Evolutionary conservation across 306 rosid genomes (phyloP), one percentile per base, ranked within the genome.

Genomic region (Vigna angularis): DNA sequence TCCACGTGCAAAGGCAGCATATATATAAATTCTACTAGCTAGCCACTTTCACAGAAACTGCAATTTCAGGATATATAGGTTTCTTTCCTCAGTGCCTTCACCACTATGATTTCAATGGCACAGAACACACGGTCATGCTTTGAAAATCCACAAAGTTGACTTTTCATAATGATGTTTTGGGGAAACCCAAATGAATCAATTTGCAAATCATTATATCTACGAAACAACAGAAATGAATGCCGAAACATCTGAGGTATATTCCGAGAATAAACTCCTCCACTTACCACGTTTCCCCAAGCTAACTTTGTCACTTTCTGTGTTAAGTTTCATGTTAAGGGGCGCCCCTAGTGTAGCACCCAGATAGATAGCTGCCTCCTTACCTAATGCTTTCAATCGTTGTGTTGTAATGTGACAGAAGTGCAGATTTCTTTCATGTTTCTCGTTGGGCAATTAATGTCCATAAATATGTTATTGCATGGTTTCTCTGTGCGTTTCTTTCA

Each of bases 211-310:
- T 85, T 70, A 79, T 40, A 79, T n/a, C 76, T 75, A 82, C 10
- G 72, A 73, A 81, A 73, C 68, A 63, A 30, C 0, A 14, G 20
- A 3, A 66, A 61, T 13, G 42, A 68, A 52, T 70, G 78, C 36
- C 36, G 4, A 71, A 26, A 79, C 3, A 44, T 51, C 20, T 15
- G 36, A 40, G 82, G 93, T 49, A 89, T 87, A 89, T 91, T 87
- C 91, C 87, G 74, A 50, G 96, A 63, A 86, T 91, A 91, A 84
- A 87, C 90, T 78, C 52, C 50, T 66, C 90, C 93, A 88, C 93
- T 90, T 22, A 67, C 34, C 74, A 45, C 62, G 13, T 42, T 77
- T 66, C 83, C 78, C 84, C 53, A 34, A 67, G 40, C 70, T 26
- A 62, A 71, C 28, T 52, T 55, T 77, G 73, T 5, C 44, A 38